Evolutionary conservation across 2,329 filamentous ascomycete genomes (phyloP).

Genomic region (Neonectria coccinea): DNA sequence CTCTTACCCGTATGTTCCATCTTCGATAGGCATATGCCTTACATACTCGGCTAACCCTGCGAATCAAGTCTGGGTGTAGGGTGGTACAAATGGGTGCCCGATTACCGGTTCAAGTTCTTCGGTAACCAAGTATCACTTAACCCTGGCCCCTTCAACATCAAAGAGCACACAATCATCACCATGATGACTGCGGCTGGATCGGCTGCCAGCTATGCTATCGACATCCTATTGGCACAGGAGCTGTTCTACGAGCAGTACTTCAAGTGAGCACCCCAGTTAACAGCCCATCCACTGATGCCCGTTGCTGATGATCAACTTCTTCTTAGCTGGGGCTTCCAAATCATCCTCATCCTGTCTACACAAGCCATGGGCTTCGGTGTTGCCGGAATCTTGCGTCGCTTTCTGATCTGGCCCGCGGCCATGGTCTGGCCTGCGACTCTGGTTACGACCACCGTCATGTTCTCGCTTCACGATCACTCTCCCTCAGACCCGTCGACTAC

Average conservation of each 20-base stretch:
- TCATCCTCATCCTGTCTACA: conserved; percentile 65
- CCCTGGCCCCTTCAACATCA: conserved; percentile 70
- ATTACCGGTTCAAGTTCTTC: conserved; percentile 61
- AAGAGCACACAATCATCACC: conserved; percentile 71
- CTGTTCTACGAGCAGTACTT: conserved; percentile 69
- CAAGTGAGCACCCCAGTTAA: not conserved
- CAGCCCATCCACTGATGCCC: not conserved
- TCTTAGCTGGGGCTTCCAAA: conserved; percentile 62
- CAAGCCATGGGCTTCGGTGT: conserved; percentile 69
- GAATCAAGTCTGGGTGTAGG: conserved; percentile 55
- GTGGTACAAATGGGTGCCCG: conserved; percentile 67
- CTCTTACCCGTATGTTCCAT: conserved; percentile 60
- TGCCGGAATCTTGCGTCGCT: conserved; percentile 65
- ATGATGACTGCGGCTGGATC: conserved; percentile 72
- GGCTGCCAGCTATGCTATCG: conserved; percentile 66
- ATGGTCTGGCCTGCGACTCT: conserved; percentile 70
- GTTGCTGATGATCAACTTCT: not conserved
- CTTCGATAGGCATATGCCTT: not conserved
- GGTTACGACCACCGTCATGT: conserved; percentile 64
- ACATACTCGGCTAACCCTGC: not conserved
- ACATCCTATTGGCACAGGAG: conserved; percentile 61
- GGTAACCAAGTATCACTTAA: conserved; percentile 67
- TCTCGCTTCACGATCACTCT: conserved; percentile 59
- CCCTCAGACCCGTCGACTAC: conserved; percentile 60
- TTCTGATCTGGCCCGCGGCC: conserved; percentile 65